These are phyloP conservation scores for Suillus variegatus DNA, from an alignment of 768 basidiomycete genomes.

Conservation along the genomic window DNA sequence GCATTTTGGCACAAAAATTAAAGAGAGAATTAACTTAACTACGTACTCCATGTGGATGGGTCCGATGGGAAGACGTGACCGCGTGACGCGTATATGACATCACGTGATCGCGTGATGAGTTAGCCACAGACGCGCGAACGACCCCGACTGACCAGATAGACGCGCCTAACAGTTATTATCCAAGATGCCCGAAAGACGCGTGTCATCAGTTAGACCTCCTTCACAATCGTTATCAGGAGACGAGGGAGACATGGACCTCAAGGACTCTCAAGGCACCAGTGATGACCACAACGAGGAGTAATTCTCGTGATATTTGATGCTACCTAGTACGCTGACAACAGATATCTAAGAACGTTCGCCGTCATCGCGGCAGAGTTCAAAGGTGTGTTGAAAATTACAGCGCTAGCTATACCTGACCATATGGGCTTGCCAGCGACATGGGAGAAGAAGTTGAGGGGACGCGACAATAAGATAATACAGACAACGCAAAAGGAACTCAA, in stretches of 20 bases:
- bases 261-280: conserved; percentile 21
- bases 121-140: background rate
- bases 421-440: conserved; percentile 27
- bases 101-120: conserved; percentile 21
- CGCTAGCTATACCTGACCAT: background rate
- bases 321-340: background rate
- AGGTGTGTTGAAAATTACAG: conserved; percentile 11
- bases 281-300: conserved; percentile 32
- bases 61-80: too few relatives aligned
- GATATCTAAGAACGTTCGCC: conserved; percentile 24
- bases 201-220: background rate
- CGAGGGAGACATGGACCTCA: conserved; percentile 18
- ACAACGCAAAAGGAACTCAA: conserved; percentile 26
- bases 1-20: background rate
- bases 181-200: conserved; percentile 17
- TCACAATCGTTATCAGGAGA: background rate
- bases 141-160: background rate
- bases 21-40: too few relatives aligned
- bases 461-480: conserved; percentile 24
- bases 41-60: too few relatives aligned
- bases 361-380: conserved; percentile 34
- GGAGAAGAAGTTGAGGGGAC: conserved; percentile 32
- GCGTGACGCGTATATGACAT: background rate
- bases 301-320: background rate
- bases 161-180: background rate